A percentile compares a stretch with the other conserved stretches of the same genome.
Conservation (phyloP, 257 asterid genomes). For the Thymus mandschuricus region DNA sequence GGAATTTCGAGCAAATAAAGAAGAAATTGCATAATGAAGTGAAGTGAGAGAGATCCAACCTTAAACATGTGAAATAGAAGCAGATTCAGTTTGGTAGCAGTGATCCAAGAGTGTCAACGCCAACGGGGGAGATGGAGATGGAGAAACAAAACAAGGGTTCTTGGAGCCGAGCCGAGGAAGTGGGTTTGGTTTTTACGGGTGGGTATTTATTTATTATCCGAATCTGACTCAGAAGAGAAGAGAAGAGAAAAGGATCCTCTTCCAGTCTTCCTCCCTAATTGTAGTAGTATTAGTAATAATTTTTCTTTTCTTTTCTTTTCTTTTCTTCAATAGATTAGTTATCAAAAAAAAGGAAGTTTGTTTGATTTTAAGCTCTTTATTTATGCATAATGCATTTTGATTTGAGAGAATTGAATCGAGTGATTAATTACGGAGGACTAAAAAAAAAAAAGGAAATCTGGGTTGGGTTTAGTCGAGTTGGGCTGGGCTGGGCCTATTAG, state of each 20-base stretch:
- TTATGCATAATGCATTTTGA: too few species aligned
- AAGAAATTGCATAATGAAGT: background rate
- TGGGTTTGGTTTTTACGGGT: background rate
- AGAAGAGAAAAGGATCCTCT: too few species aligned
- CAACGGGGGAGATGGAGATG: conserved; percentile 5
- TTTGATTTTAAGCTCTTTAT: too few species aligned
- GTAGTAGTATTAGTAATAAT: too few species aligned
- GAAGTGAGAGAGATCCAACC: conserved; percentile 34
- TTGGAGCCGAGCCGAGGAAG: background rate
- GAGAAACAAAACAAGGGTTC: conserved; percentile 21
- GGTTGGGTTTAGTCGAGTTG: too few species aligned
- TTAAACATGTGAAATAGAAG: conserved; percentile 23
- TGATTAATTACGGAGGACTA: too few species aligned
- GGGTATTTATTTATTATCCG: background rate
- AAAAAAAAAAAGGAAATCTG: background rate
- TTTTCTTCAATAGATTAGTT: too few species aligned
- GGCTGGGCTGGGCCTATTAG: background rate
- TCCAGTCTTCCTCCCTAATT: too few species aligned
- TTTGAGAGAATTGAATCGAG: too few species aligned
- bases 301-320: too few species aligned
- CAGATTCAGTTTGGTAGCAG: conserved; percentile 21
- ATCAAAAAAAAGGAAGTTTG: background rate
- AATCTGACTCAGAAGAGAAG: background rate
- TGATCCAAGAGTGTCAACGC: conserved; percentile 38
- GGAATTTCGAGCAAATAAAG: background rate